A percentile compares a stretch with the other conserved stretches of the same genome.
Evolutionary conservation across 78 protist species (phyloP).

Genomic region (Cavenderia fasciculata): DNA sequence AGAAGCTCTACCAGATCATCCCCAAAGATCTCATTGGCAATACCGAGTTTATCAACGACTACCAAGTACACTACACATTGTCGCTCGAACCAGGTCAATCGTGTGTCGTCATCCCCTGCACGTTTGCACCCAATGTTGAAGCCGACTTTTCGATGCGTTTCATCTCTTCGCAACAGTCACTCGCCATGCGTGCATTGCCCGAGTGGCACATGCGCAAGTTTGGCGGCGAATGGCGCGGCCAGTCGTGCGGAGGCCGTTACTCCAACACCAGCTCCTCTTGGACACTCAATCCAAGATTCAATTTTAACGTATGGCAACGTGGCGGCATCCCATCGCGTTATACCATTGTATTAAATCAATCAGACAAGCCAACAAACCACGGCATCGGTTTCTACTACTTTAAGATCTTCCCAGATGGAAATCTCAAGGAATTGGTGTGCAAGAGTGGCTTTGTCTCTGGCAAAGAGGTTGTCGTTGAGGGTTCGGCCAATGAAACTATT

Average conservation of each 20-base stretch:
- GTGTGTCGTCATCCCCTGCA: slow-evolving; percentile 34
- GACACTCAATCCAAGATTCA: slow-evolving; percentile 66
- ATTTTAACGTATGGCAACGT: slow-evolving; percentile 14
- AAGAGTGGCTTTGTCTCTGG: slow-evolving; percentile 76
- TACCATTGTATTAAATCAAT: slow-evolving; percentile 29
- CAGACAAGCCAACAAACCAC: slow-evolving; percentile 37
- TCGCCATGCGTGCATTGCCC: slow-evolving; percentile 12
- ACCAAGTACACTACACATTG: slow-evolving; percentile 41
- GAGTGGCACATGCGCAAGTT: slow-evolving; percentile 17
- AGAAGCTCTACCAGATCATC: slow-evolving; percentile 21
- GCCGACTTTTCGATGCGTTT: slow-evolving; percentile 41
- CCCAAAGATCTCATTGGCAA: slow-evolving; percentile 72
- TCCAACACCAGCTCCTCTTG: slow-evolving; percentile 24
- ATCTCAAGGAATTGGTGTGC: slow-evolving; percentile 37
- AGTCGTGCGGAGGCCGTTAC: slow-evolving; percentile 69
- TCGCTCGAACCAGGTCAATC: slow-evolving; percentile 18
- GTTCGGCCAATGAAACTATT: slow-evolving; percentile 4
- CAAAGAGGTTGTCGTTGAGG: slow-evolving; percentile 61
- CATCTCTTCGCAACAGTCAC: neutral
- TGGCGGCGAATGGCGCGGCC: slow-evolving; percentile 54
- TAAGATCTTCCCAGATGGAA: slow-evolving; percentile 66
- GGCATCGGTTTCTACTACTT: slow-evolving; percentile 77
- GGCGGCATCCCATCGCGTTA: slow-evolving; percentile 75
- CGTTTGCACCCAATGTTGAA: slow-evolving; percentile 54
- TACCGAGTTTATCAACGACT: slow-evolving; percentile 77